A percentile compares a stretch with the other conserved stretches of the same genome.
Conservation (phyloP, 495 filamentous ascomycete species). For the Hypomontagnella submonticulosa region DNA sequence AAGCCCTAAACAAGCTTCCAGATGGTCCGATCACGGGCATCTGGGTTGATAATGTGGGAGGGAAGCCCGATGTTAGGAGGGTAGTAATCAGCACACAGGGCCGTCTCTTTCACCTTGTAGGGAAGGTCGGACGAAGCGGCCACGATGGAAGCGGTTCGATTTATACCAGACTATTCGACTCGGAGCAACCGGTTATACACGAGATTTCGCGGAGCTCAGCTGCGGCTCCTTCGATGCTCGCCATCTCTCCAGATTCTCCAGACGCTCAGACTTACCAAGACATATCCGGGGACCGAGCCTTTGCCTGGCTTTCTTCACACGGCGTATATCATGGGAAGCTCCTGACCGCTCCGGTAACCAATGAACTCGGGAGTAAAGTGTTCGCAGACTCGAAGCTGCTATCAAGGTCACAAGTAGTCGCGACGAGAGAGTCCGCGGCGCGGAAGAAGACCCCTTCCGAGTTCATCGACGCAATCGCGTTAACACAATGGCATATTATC, state of each 20-base stretch:
- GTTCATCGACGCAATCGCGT: conserved; percentile 78
- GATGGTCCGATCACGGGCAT: conserved; percentile 85
- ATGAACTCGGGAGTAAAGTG: conserved; percentile 72
- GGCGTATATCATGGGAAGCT: conserved; percentile 90
- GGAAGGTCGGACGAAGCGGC: conserved; percentile 76
- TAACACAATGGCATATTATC: conserved; percentile 95
- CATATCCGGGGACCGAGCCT: conserved; percentile 70
- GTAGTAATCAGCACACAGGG: conserved; percentile 81
- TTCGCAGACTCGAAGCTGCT: conserved; percentile 80
- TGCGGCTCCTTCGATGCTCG: conserved; percentile 70
- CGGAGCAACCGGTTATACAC: conserved; percentile 78
- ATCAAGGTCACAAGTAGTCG: conserved; percentile 74
- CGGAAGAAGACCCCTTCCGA: conserved; percentile 74
- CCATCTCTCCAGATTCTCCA: conserved; percentile 77
- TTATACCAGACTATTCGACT: conserved; percentile 87
- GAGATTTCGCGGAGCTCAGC: conserved; percentile 68
- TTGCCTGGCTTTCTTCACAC: conserved; percentile 89
- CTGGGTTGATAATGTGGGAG: conserved; percentile 77
- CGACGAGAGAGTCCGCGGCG: conserved; percentile 68
- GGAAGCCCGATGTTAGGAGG: conserved; percentile 73
- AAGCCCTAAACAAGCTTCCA: conserved; percentile 77
- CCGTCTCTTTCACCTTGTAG: conserved; percentile 79
- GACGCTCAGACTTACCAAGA: conserved; percentile 57
- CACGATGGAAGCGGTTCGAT: conserved; percentile 84
- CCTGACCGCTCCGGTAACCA: conserved; percentile 57